Conservation (phyloP, 371 early-diverging fungal species). For the Capniomyces stellatus region DNA sequence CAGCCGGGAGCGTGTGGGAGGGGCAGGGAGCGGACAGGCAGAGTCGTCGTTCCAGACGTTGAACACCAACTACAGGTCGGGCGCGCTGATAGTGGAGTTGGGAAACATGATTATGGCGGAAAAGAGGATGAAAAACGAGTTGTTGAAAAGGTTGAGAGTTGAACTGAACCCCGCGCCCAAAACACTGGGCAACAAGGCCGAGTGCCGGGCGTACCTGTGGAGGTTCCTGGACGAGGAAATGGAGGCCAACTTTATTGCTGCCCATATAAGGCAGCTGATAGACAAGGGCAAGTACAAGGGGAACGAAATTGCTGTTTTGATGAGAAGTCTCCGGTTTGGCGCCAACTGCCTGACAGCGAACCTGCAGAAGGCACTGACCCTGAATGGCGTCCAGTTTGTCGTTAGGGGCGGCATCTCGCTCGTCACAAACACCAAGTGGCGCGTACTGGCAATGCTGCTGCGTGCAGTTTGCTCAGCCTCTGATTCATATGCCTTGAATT, state of each 20-base stretch:
- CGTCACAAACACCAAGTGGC: constrained; percentile 20
- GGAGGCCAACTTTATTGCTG: constrained; percentile 28
- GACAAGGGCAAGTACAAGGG: constrained; percentile 20
- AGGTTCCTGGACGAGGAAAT: not conserved
- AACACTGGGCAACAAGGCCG: constrained; percentile 14
- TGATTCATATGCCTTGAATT: constrained; percentile 25
- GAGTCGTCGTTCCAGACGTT: constrained; percentile 14
- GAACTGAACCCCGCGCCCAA: not conserved
- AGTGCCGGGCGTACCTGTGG: constrained; percentile 23
- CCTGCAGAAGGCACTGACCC: constrained; percentile 28
- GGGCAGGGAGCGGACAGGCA: not conserved
- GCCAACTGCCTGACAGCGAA: constrained; percentile 24
- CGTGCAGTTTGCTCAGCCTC: constrained; percentile 26
- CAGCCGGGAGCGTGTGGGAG: constrained; percentile 12
- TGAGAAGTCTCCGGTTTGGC: constrained; percentile 23
- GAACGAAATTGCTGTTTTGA: constrained; percentile 34
- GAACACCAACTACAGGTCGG: constrained; percentile 40
- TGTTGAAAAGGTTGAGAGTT: constrained; percentile 11
- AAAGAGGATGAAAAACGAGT: constrained; percentile 17
- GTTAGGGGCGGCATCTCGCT: constrained; percentile 23
- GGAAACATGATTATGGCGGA: constrained; percentile 29
- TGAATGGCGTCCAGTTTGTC: constrained; percentile 26
- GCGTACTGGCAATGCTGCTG: constrained; percentile 30
- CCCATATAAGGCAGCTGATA: constrained; percentile 25
- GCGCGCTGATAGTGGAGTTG: constrained; percentile 26